Evolutionary conservation across 2,329 filamentous ascomycete genomes (phyloP), one percentile per base, ranked within the genome.

Genomic region (Aspergillus sojae): DNA sequence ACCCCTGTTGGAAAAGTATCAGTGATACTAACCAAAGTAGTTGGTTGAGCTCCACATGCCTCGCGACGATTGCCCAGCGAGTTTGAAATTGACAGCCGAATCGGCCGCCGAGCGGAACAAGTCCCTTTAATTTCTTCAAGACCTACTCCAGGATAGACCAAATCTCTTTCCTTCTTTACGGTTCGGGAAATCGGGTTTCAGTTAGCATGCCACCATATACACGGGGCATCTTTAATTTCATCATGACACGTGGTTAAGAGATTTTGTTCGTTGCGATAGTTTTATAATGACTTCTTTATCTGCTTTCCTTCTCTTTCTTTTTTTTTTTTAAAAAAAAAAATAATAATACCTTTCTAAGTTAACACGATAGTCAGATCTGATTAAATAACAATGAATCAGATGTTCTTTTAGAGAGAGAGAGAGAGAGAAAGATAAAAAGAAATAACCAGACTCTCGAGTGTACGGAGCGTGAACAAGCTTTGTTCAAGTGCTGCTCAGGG

Each of bases 41-140:
- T 88, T 96, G 74, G 92, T 96, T 48, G 93, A 96, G 82, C 72
- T 96, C 57, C 89, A 92, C 72, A 92, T 96, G 87, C 89, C 88
- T 11, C 90, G 86, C 78, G 85, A 93, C 64, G 92, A 96, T 78
- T 91, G 92, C 14, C 92, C 92, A 0, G 81, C 84, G 55, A 87
- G 87, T 5, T 77, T 96, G 69, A 86, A 89, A 71, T 78, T 88
- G 72, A 92, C 91, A 26, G 90, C 91, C 0, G 85, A 90, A 75
- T 88, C 89, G 5, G 89, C 88, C 53, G 91, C 91, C 6, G 88
- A 81, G 79, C 87, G 83, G 57, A 94, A 94, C 75, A 68, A 67
- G 57, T 72, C 73, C 65, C 30, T 45, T 39, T 55, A 41, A 30
- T 48, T 26, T n/a, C n/a, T 28, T 32, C 12, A 28, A 11, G 5